Conservation (phyloP, 345 rosid genomes). For the Citrus cavaleriei region DNA sequence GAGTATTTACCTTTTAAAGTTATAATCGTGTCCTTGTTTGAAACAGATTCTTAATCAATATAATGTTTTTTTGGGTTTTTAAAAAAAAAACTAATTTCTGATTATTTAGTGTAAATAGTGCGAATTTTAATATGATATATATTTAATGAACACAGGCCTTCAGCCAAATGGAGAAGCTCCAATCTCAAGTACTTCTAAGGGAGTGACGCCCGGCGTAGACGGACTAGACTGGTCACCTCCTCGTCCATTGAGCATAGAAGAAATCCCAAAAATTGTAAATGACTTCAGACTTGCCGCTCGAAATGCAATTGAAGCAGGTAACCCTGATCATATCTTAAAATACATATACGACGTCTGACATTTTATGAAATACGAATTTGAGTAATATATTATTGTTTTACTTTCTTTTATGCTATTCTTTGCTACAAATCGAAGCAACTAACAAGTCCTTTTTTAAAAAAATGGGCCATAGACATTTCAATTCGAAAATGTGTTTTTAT, state of each 20-base stretch:
- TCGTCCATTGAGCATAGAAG: constrained; percentile 25
- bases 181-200: constrained; percentile 1
- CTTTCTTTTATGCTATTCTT: no score
- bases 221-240: constrained; percentile 23
- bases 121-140: not conserved
- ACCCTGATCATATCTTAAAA: not conserved
- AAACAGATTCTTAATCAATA: no score
- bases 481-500: no score
- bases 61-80: no score
- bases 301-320: constrained; percentile 43
- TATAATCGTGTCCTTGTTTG: no score
- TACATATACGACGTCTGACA: fast-evolving
- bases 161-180: not conserved
- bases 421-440: no score
- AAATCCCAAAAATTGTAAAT: constrained; percentile 33
- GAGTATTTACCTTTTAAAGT: no score
- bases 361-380: no score
- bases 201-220: not conserved
- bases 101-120: no score
- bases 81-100: not conserved
- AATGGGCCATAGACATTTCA: no score
- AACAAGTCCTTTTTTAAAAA: no score
- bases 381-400: no score
- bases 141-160: not conserved
- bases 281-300: constrained; percentile 39